Evolutionary conservation across 805 yeast species (phyloP).

Genomic region (Saturnispora sekii): DNA sequence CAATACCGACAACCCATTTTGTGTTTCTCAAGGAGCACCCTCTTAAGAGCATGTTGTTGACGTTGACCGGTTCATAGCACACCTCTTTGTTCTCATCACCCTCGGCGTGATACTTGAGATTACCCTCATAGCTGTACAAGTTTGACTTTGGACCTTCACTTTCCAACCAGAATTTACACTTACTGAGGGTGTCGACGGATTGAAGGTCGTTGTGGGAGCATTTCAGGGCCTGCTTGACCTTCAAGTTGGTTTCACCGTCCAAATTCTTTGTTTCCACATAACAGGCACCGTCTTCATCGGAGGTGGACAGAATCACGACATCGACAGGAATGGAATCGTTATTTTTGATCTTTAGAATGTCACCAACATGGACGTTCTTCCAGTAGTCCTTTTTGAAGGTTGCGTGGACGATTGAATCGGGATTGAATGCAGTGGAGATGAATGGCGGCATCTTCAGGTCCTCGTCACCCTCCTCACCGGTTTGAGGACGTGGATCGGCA

Average conservation of each 20-base stretch:
- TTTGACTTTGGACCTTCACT: constrained; percentile 81
- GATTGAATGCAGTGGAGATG: constrained; percentile 18
- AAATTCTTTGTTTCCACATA: constrained; percentile 74
- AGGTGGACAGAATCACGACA: constrained; percentile 53
- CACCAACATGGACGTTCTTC: constrained; percentile 73
- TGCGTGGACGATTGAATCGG: constrained; percentile 14
- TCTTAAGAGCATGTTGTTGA: constrained; percentile 60
- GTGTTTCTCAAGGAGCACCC: constrained; percentile 76
- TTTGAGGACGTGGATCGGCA: constrained; percentile 20
- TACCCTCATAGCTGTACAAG: constrained; percentile 69
- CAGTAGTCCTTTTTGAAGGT: constrained; percentile 40
- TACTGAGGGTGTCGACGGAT: constrained; percentile 37
- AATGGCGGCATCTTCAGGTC: constrained; percentile 20
- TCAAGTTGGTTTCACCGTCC: constrained; percentile 74
- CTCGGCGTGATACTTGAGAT: constrained; percentile 36
- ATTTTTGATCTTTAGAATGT: constrained; percentile 53
- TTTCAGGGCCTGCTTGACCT: constrained; percentile 65
- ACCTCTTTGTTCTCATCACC: constrained; percentile 31
- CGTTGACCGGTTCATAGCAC: constrained; percentile 54
- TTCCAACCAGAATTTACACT: constrained; percentile 57
- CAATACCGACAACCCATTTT: constrained; percentile 74
- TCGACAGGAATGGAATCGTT: constrained; percentile 79
- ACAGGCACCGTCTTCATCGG: constrained; percentile 58
- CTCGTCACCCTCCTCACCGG: constrained; percentile 10
- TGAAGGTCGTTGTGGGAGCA: constrained; percentile 33